phyloP scores from a whole-genome alignment of 2,329 filamentous ascomycete genomes.

The Penicillium sp. region DNA sequence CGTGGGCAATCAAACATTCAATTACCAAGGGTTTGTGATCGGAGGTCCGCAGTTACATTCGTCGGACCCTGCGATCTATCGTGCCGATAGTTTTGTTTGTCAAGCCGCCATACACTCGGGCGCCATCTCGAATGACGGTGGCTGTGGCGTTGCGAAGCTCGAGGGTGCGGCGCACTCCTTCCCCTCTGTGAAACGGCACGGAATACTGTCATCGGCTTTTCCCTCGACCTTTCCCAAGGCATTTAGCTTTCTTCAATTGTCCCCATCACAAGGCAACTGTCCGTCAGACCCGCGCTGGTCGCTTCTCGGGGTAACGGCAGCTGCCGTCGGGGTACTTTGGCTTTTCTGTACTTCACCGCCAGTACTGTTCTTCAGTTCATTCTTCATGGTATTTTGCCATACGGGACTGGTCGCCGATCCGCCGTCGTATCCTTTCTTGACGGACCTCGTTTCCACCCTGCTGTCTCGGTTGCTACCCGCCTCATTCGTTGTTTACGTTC shows the following conservation, averaged over 20 bases:
- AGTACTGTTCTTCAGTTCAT: conserved; percentile 81
- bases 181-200: conserved; percentile 63
- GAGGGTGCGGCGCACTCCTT: conserved; percentile 67
- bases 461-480: conserved; percentile 82
- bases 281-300: conserved; percentile 80
- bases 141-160: conserved; percentile 76
- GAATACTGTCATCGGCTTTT: conserved; percentile 74
- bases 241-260: conserved; percentile 70
- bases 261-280: conserved; percentile 54
- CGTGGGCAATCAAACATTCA: conserved; percentile 52
- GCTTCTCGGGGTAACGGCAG: conserved; percentile 73
- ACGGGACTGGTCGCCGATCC: conserved; percentile 87
- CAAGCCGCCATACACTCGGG: conserved; percentile 81
- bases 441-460: conserved; percentile 71
- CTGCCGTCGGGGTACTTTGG: conserved; percentile 73
- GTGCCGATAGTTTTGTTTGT: conserved; percentile 86
- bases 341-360: conserved; percentile 75
- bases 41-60: conserved; percentile 46
- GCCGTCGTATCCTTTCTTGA: conserved; percentile 64
- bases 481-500: conserved; percentile 80
- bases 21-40: conserved; percentile 53
- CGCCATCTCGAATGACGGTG: conserved; percentile 69
- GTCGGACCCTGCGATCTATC: conserved; percentile 61
- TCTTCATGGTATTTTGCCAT: conserved; percentile 81
- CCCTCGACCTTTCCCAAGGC: conserved; percentile 86